Base-by-base conservation (phyloP, 495 filamentous ascomycete species). In the Melanomma pulvis-pyrius region DNA sequence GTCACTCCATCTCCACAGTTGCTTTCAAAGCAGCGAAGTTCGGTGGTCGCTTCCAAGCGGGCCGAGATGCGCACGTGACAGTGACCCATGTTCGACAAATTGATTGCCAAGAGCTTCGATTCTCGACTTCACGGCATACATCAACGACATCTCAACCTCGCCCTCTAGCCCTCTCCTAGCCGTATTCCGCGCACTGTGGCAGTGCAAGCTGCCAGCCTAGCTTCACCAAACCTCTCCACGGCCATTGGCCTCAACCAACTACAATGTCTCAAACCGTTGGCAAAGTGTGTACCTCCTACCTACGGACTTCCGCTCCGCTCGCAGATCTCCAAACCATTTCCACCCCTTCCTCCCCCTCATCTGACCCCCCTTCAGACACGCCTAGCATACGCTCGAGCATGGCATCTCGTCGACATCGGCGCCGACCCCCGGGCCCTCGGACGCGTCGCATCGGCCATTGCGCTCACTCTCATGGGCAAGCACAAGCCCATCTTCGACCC, bases 401-500 rank as follows among this genome's bases (percentile, higher is more conserved):
- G 94, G 94, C 96, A 99, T 80, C 86, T 89, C 79, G 74, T 90
- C 72, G 86, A 89, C 82, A 83, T 97, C 81, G 79, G 90, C 81
- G 62, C 77, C 75, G 61, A 82, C 80, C 61, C 73, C 25, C 75
- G 74, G 5, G 82, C 90, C 21, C 88, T 98, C 28, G 94, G 94
- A 59, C 92, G 94, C 17, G 83, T 99, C 30, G 94, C 94, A 56
- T 91, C 90, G 50, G 88, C 88, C 60, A 98, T 99, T 77, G 93
- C 94, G 70, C 83, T 89, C 65, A 82, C 90, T 63, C 87, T 99
- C 25, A 98, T 98, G 94, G 94, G 94, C 78, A 99, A 99, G 83
- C 88, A 98, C 84, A 99, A 99, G 79, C 94, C 94, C 15, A 98
- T 96, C 80, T 98, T 87, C 79, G 91, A 98, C 77, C 96, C 74